phyloP scores from a whole-genome alignment of 2,329 filamentous ascomycete species.

The Aspergillus tanneri region DNA sequence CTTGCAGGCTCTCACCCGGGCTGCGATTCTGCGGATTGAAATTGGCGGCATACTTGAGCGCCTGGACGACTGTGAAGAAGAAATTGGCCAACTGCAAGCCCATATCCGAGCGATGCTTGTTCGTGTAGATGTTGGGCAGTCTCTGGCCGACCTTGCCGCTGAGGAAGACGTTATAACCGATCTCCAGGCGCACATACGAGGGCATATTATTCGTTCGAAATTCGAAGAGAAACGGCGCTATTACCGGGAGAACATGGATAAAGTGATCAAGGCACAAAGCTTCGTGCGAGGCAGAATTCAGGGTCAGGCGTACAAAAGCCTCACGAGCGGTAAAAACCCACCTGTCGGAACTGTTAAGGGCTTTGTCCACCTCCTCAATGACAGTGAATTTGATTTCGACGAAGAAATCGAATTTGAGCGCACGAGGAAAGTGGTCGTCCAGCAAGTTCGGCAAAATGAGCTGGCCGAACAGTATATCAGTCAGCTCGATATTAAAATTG shows the following conservation, averaged over 20 bases:
- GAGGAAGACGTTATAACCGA: conserved; percentile 75
- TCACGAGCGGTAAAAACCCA: conserved; percentile 94
- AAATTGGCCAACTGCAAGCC: conserved; percentile 70
- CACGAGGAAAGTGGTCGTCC: conserved; percentile 90
- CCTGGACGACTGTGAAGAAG: conserved; percentile 66
- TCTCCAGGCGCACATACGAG: conserved; percentile 72
- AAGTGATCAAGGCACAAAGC: conserved; percentile 97
- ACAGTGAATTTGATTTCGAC: conserved; percentile 98
- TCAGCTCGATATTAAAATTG: conserved; percentile 98
- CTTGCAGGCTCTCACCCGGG: conserved; percentile 43
- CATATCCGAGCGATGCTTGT: conserved; percentile 75
- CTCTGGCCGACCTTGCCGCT: conserved; percentile 75
- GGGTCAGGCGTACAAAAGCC: conserved; percentile 94
- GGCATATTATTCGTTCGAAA: conserved; percentile 67
- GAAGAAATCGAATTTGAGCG: conserved; percentile 97
- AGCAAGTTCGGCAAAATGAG: conserved; percentile 96
- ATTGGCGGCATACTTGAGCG: conserved; percentile 61
- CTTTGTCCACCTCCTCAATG: conserved; percentile 95
- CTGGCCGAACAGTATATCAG: conserved; percentile 97
- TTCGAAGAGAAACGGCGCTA: conserved; percentile 85
- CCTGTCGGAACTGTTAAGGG: conserved; percentile 96
- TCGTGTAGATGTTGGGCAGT: conserved; percentile 68
- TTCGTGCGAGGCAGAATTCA: conserved; percentile 93
- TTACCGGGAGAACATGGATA: conserved; percentile 97
- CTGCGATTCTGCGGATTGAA: conserved; percentile 41